phyloP scores from a whole-genome alignment of 139 green algal species.

The Micractinium conductrix region DNA sequence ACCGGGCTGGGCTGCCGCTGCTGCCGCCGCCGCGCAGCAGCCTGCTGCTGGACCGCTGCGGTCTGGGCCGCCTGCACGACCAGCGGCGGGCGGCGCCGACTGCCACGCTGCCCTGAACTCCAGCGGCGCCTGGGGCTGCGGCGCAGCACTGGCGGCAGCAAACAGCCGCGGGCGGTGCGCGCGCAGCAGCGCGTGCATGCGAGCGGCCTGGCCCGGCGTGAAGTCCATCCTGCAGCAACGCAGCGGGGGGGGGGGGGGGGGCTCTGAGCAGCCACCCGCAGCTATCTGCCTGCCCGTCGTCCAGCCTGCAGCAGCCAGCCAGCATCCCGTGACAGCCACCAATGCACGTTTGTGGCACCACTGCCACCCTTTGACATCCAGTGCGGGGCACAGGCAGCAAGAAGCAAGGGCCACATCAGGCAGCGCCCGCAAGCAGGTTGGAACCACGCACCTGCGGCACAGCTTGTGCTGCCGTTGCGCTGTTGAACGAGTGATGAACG shows the following conservation, averaged over 20 bases:
- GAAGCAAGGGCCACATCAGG: not conserved
- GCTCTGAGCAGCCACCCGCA: too few species aligned
- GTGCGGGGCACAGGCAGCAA: not conserved
- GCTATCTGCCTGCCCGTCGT: too few species aligned
- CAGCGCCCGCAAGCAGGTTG: not conserved
- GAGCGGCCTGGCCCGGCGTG: slow-evolving; percentile 22
- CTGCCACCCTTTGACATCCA: too few species aligned
- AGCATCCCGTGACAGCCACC: too few species aligned
- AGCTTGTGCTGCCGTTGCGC: too few species aligned
- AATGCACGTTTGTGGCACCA: too few species aligned
- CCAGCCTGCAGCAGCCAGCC: too few species aligned
- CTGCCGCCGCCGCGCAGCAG: slow-evolving; percentile 2
- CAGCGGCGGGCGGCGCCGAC: slow-evolving; percentile 6
- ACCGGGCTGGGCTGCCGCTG: not conserved
- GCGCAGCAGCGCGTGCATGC: slow-evolving; percentile 40
- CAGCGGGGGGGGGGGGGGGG: too few species aligned
- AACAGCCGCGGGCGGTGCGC: slow-evolving; percentile 29
- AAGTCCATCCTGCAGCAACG: slow-evolving; percentile 40
- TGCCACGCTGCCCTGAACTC: slow-evolving; percentile 26
- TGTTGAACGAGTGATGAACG: too few species aligned
- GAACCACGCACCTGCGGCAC: too few species aligned
- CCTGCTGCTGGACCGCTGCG: not conserved
- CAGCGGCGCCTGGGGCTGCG: slow-evolving; percentile 9
- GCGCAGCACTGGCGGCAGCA: not conserved
- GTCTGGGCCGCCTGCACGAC: not conserved